phyloP scores from a whole-genome alignment of 2,329 filamentous ascomycete species.

The Cordyceps cicadae region DNA sequence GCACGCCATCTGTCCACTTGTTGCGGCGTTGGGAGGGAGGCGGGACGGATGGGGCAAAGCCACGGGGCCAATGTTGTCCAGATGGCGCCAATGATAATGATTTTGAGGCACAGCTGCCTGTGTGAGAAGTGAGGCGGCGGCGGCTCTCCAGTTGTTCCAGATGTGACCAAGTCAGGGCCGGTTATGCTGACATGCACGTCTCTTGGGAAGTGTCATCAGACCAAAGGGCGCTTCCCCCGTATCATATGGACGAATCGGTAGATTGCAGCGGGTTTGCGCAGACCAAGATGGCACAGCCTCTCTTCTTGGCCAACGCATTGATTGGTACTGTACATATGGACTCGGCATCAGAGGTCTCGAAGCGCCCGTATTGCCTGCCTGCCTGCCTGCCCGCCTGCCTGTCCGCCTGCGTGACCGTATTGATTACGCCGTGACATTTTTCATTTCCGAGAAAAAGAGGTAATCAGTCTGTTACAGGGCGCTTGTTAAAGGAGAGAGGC shows the following conservation, averaged over 20 bases:
- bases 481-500: not conserved
- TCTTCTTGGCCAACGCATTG: too few species aligned
- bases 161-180: not conserved
- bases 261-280: too few species aligned
- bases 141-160: not conserved
- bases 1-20: too few species aligned
- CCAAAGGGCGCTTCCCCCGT: too few species aligned
- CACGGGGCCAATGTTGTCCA: not conserved
- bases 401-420: not conserved
- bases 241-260: too few species aligned
- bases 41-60: not conserved
- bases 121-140: too few species aligned
- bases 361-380: not conserved
- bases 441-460: not conserved
- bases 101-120: too few species aligned
- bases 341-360: too few species aligned
- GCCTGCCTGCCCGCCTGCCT: too few species aligned
- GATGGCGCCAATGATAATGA: too few species aligned
- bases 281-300: too few species aligned
- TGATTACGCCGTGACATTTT: not conserved
- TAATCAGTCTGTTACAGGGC: not conserved
- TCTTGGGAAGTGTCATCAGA: not conserved
- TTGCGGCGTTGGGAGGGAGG: not conserved
- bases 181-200: not conserved
- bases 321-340: too few species aligned